Percentiles rank a stretch among this genome's conserved stretches.
These are phyloP conservation scores for Hansenula sp. DNA, from an alignment of 1,139 yeast species.

Conservation along the genomic window DNA sequence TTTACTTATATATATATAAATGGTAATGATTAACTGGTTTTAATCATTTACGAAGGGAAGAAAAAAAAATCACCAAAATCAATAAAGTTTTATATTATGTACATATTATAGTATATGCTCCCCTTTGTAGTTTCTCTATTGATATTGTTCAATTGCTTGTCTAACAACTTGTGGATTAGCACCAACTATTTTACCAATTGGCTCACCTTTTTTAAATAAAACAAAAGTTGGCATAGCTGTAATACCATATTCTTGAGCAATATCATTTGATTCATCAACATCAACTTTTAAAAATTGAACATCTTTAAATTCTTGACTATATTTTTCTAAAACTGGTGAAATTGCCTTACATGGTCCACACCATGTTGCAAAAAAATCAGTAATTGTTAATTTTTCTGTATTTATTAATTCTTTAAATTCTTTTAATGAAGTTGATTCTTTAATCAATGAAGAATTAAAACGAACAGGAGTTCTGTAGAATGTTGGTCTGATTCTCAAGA, in stretches of 20 bases:
- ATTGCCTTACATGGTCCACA: slow-evolving; percentile 92
- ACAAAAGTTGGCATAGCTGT: slow-evolving; percentile 89
- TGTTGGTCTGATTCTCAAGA: slow-evolving; percentile 5
- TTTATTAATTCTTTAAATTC: slow-evolving; percentile 45
- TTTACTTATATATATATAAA: too few relatives aligned
- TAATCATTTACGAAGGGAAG: too few relatives aligned
- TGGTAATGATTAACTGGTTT: too few relatives aligned
- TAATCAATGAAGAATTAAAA: slow-evolving; percentile 17
- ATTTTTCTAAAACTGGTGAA: slow-evolving; percentile 72
- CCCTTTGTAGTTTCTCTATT: slow-evolving; percentile 4
- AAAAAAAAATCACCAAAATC: not conserved
- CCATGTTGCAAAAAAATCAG: slow-evolving; percentile 89
- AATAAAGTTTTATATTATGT: too few relatives aligned
- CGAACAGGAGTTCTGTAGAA: not conserved
- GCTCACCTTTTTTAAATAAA: slow-evolving; percentile 64
- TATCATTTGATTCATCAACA: slow-evolving; percentile 64
- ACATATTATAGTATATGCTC: too few relatives aligned
- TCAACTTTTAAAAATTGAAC: slow-evolving; percentile 77
- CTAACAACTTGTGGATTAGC: slow-evolving; percentile 57
- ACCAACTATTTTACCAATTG: slow-evolving; percentile 64
- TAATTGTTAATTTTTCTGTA: slow-evolving; percentile 56
- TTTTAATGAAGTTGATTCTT: slow-evolving; percentile 29
- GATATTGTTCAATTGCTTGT: slow-evolving; percentile 32
- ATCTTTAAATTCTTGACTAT: slow-evolving; percentile 38
- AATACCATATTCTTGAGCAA: slow-evolving; percentile 67